Conservation (phyloP, 2,329 filamentous ascomycete genomes). For the Fusarium hostae region DNA sequence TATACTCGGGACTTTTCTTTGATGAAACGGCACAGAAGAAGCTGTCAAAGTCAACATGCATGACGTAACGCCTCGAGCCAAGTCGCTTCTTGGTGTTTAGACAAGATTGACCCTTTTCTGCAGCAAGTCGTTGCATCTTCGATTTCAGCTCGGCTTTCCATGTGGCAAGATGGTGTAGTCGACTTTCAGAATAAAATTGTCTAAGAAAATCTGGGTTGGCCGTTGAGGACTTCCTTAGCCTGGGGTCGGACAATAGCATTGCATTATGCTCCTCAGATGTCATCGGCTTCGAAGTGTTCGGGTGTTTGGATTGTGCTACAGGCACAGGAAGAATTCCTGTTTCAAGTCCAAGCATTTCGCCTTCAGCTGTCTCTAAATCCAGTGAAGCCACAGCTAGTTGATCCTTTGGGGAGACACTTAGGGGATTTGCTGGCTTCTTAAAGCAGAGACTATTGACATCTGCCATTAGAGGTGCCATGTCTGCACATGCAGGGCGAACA, state of each 20-base stretch:
- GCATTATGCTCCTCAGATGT: conserved; percentile 96
- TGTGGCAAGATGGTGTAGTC: conserved; percentile 91
- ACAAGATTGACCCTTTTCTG: conserved; percentile 67
- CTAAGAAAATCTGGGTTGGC: conserved; percentile 93
- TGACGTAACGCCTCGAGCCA: conserved; percentile 80
- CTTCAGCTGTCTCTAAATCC: neutral
- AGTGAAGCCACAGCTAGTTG: neutral
- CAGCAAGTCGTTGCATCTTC: conserved; percentile 82
- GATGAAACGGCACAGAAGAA: conserved; percentile 96
- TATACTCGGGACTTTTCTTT: conserved; percentile 78
- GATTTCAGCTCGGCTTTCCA: conserved; percentile 97
- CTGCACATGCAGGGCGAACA: neutral
- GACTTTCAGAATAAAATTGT: conserved; percentile 94
- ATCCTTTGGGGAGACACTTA: neutral
- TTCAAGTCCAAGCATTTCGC: neutral
- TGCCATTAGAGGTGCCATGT: neutral
- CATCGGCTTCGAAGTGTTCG: conserved; percentile 66
- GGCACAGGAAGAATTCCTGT: neutral
- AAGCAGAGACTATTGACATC: neutral
- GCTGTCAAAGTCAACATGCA: conserved; percentile 98
- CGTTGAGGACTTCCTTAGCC: conserved; percentile 87
- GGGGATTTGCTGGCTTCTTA: neutral
- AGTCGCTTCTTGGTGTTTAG: conserved; percentile 63
- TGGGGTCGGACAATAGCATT: conserved; percentile 82
- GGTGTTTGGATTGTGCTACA: neutral